Evolutionary conservation across 2,329 filamentous ascomycete genomes (phyloP).

Genomic region (Cercospora brassicicola): DNA sequence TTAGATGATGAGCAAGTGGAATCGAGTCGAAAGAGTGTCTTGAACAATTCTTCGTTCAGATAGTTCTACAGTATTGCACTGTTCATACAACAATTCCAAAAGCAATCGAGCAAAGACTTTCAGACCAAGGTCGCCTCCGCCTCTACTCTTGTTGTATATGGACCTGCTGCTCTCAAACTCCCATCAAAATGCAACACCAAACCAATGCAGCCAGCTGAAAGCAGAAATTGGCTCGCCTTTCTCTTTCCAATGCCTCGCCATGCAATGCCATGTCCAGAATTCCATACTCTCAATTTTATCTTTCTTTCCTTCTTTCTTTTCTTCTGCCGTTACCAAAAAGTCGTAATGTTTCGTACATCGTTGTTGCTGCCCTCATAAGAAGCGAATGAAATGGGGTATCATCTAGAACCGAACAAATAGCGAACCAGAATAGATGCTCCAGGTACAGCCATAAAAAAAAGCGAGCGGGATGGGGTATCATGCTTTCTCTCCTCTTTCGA

Average conservation of each 20-base stretch:
- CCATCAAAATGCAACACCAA: not conserved
- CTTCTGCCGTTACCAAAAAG: not conserved
- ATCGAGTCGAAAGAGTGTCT: not conserved
- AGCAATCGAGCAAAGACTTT: not conserved
- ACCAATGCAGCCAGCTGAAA: not conserved
- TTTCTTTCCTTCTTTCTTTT: not conserved
- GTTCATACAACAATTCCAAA: not conserved
- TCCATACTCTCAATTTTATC: not conserved
- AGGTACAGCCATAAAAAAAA: not conserved
- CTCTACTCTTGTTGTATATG: not conserved
- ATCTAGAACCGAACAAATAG: constrained; percentile 5
- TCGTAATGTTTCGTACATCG: constrained; percentile 1
- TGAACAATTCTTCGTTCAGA: not conserved
- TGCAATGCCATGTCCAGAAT: not conserved
- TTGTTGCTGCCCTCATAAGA: constrained; percentile 3
- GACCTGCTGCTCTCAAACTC: not conserved
- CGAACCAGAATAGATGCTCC: constrained; percentile 5
- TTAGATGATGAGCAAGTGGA: not conserved
- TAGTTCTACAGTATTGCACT: not conserved
- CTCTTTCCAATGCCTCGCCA: not conserved
- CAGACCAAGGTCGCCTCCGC: not conserved
- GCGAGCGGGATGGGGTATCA: constrained; percentile 8
- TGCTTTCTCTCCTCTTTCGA: not conserved
- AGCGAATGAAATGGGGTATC: constrained; percentile 20
- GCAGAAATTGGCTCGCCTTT: not conserved